phyloP scores from a whole-genome alignment of 1,284 basidiomycete species.

The Cutaneotrichosporon spelunceum region DNA sequence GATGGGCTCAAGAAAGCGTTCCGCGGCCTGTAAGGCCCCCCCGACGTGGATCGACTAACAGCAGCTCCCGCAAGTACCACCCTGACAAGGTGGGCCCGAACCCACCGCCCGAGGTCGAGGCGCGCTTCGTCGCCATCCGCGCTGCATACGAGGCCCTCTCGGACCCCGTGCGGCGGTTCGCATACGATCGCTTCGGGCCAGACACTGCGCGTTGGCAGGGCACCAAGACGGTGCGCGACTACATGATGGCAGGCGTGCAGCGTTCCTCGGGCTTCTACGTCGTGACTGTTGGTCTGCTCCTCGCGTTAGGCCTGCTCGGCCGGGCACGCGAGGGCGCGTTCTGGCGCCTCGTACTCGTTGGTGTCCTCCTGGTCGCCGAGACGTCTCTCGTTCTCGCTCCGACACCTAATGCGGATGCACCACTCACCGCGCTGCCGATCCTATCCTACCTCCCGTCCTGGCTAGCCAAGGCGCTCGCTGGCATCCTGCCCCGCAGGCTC shows the following conservation, averaged over 20 bases:
- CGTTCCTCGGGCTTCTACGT: slow-evolving; percentile 14
- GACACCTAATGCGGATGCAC: slow-evolving; percentile 12
- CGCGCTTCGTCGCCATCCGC: slow-evolving; percentile 65
- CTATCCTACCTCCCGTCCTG: slow-evolving; percentile 12
- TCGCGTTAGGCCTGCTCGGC: slow-evolving; percentile 54
- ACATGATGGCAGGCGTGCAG: slow-evolving; percentile 10
- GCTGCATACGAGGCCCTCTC: slow-evolving; percentile 76
- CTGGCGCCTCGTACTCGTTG: slow-evolving; percentile 70
- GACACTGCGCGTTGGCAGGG: slow-evolving; percentile 7
- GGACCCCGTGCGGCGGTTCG: slow-evolving; percentile 73
- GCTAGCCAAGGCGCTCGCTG: slow-evolving; percentile 8
- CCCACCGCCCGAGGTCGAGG: slow-evolving; percentile 57
- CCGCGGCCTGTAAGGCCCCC: slow-evolving; percentile 61
- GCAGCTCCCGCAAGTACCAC: slow-evolving; percentile 64
- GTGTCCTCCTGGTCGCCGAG: slow-evolving; percentile 58
- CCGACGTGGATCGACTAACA: no score
- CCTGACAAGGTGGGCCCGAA: slow-evolving; percentile 67
- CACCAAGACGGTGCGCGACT: slow-evolving; percentile 13
- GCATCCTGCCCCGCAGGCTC: not conserved
- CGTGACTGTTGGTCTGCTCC: slow-evolving; percentile 6
- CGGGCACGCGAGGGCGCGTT: slow-evolving; percentile 62
- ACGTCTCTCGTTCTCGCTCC: slow-evolving; percentile 36
- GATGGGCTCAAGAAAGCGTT: slow-evolving; percentile 67
- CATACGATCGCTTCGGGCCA: slow-evolving; percentile 61
- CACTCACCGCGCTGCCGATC: slow-evolving; percentile 8